Evolutionary conservation across 208 protist genomes (phyloP).

Genomic region (Kentomonas sorsogonicus): DNA sequence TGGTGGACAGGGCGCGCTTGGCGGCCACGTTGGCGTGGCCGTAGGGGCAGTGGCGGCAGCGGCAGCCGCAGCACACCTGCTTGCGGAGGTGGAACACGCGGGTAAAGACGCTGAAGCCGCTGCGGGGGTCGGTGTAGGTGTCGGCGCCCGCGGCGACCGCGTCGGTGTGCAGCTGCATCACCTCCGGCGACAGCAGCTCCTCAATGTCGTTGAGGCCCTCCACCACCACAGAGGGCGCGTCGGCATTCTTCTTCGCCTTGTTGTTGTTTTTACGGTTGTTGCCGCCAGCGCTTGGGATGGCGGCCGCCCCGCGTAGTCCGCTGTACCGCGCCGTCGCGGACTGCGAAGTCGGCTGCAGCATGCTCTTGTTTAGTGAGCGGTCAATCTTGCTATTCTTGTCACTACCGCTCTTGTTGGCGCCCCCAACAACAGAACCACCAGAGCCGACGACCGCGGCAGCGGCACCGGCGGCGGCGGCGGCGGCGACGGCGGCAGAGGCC

Average conservation of each 20-base stretch:
- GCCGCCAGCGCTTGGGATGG: background rate
- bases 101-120: slow-evolving; percentile 51
- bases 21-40: slow-evolving; percentile 33
- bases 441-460: no score
- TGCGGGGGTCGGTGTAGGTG: slow-evolving; percentile 41
- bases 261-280: no score
- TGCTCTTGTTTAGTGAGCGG: no score
- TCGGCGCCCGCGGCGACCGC: slow-evolving; percentile 20
- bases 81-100: slow-evolving; percentile 22
- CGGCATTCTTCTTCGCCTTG: no score
- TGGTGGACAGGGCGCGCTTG: slow-evolving; percentile 1
- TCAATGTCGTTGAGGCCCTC: slow-evolving; percentile 24
- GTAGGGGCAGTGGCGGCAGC: slow-evolving; percentile 56
- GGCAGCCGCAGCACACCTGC: slow-evolving; percentile 34
- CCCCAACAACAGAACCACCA: no score
- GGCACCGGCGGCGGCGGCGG: background rate
- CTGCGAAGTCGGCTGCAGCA: no score
- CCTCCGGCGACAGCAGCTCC: slow-evolving; percentile 12
- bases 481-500: background rate
- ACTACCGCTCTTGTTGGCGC: no score
- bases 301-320: no score
- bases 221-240: no score
- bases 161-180: slow-evolving; percentile 20
- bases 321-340: no score
- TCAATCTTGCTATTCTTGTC: no score